These are phyloP conservation scores for Theobroma cacao DNA, from an alignment of 345 rosid genomes.

Conservation along the genomic window DNA sequence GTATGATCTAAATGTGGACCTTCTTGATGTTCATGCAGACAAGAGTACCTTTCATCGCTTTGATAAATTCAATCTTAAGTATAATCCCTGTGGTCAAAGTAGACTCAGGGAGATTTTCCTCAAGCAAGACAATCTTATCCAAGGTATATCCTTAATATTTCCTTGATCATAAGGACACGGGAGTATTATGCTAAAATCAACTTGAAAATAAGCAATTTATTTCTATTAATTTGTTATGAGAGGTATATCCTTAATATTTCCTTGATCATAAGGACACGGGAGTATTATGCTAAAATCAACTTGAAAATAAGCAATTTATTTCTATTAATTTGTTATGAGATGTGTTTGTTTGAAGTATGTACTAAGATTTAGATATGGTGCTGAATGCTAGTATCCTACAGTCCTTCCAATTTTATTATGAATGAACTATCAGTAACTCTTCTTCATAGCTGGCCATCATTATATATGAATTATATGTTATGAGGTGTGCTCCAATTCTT, in stretches of 20 bases:
- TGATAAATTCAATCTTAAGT: constrained; percentile 98
- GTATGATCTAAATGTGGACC: constrained; percentile 94
- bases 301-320: background rate
- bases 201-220: background rate
- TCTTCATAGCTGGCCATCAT: background rate
- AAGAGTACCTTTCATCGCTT: constrained; percentile 99
- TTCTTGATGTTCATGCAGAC: constrained; percentile 99
- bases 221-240: background rate
- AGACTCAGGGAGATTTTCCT: constrained; percentile 99
- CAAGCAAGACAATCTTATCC: constrained; percentile 98
- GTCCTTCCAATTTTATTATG: background rate
- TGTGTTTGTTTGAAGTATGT: background rate
- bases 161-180: background rate
- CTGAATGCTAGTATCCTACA: background rate
- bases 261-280: background rate
- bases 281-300: background rate
- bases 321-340: background rate
- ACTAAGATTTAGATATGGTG: background rate
- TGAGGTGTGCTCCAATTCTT: background rate
- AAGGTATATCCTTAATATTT: constrained; percentile 47
- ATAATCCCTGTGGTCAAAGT: constrained; percentile 99
- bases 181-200: background rate
- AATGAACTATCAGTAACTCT: background rate
- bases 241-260: constrained; percentile 41
- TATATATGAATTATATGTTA: background rate